Conservation (phyloP, 2,329 filamentous ascomycete genomes). For the Fusarium algeriense region DNA sequence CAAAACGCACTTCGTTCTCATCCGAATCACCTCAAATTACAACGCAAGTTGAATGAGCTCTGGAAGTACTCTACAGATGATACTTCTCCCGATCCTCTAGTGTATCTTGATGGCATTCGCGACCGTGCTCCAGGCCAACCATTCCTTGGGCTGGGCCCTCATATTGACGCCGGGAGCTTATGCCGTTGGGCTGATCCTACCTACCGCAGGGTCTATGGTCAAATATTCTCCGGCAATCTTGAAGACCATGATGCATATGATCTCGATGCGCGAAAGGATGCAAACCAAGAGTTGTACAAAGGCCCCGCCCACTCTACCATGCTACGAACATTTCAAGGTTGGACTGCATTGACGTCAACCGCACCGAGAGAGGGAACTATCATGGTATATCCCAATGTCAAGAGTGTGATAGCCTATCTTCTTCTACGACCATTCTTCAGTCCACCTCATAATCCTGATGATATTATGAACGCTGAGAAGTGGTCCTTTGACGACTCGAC, state of each 20-base stretch:
- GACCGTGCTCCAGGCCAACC: conserved; percentile 32
- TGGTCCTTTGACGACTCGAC: background rate
- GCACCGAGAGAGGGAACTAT: conserved; percentile 7
- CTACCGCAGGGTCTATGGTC: background rate
- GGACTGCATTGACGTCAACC: conserved; percentile 12
- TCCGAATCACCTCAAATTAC: background rate
- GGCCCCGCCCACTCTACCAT: conserved; percentile 13
- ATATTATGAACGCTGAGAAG: background rate
- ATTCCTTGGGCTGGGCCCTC: conserved; percentile 57
- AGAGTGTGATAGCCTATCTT: background rate
- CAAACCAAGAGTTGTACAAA: background rate
- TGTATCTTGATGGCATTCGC: background rate
- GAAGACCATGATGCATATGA: background rate
- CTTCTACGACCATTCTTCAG: conserved; percentile 3
- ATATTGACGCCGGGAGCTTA: conserved; percentile 59
- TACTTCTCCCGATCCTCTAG: background rate
- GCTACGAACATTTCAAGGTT: conserved; percentile 13
- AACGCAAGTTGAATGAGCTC: background rate
- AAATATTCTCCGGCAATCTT: background rate
- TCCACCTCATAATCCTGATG: background rate
- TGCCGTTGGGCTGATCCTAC: conserved; percentile 55
- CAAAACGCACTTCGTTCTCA: background rate
- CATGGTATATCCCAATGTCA: conserved; percentile 11
- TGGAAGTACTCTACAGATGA: background rate
- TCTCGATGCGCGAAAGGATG: background rate